Conservation (phyloP, 23 red algal genomes). For the Gracilaria domingensis region DNA sequence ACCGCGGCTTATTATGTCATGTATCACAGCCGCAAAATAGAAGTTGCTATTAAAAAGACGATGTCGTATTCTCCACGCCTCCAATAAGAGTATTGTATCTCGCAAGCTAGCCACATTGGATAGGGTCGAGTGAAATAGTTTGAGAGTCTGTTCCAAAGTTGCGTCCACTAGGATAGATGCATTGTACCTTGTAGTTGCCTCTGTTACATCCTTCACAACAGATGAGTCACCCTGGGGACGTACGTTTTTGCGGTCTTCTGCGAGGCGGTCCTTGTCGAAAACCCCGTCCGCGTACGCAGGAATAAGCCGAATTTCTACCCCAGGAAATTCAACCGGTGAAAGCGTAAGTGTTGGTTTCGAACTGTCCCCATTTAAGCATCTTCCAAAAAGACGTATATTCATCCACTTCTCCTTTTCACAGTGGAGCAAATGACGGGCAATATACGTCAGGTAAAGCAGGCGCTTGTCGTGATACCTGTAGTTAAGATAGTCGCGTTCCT, state of each 20-base stretch:
- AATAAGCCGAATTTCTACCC: constrained; percentile 45
- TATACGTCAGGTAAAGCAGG: constrained; percentile 50
- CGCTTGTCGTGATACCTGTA: constrained; percentile 73
- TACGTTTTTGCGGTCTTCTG: constrained; percentile 33
- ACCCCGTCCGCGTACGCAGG: constrained; percentile 42
- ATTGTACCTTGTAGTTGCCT: constrained; percentile 60
- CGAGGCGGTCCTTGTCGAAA: constrained; percentile 55
- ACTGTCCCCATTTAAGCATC: constrained; percentile 30
- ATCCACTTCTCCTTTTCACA: constrained; percentile 34
- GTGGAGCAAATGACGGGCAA: constrained; percentile 55
- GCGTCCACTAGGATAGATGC: constrained; percentile 49
- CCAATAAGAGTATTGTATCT: constrained; percentile 56
- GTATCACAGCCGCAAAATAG: constrained; percentile 38
- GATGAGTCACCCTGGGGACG: constrained; percentile 55
- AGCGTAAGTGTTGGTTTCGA: constrained; percentile 40
- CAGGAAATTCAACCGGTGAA: constrained; percentile 20
- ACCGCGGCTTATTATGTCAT: constrained; percentile 34
- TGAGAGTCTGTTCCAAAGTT: constrained; percentile 27
- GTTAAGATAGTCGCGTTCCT: constrained; percentile 52
- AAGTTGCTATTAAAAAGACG: constrained; percentile 41
- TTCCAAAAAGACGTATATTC: constrained; percentile 22
- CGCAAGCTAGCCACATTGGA: constrained; percentile 17
- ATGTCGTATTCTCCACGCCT: constrained; percentile 63
- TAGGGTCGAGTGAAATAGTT: constrained; percentile 20
- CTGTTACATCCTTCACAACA: constrained; percentile 20